Evolutionary conservation across 768 basidiomycete genomes (phyloP).

Genomic region (Chiua virens): DNA sequence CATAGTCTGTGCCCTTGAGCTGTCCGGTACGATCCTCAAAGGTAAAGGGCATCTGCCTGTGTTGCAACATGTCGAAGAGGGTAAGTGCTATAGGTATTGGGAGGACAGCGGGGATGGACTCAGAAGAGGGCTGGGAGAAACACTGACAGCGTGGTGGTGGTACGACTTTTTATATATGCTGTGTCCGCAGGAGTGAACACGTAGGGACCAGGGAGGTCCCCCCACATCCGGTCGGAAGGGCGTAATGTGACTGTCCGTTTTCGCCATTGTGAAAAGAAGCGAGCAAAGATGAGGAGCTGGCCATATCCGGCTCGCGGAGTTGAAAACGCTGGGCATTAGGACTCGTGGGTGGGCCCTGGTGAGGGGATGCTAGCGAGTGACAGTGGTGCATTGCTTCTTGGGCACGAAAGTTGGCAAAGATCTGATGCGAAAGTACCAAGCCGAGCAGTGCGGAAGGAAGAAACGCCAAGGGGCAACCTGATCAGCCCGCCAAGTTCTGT

Average conservation of each 20-base stretch:
- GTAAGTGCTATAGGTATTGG: no score
- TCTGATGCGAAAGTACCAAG: conserved; percentile 7
- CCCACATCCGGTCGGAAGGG: conserved; percentile 23
- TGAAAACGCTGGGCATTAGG: conserved; percentile 14
- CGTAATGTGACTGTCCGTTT: conserved; percentile 23
- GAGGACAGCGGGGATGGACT: conserved; percentile 4
- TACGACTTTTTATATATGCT: conserved; percentile 19
- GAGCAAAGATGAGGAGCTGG: conserved; percentile 20
- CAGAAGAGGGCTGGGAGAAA: not conserved
- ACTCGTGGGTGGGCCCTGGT: conserved; percentile 3
- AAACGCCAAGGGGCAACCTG: conserved; percentile 4
- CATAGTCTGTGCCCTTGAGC: conserved; percentile 59
- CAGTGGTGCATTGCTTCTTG: not conserved
- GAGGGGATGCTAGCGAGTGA: not conserved
- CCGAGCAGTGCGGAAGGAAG: conserved; percentile 4
- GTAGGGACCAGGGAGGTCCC: conserved; percentile 17
- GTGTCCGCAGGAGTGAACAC: conserved; percentile 19
- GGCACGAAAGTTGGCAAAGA: not conserved
- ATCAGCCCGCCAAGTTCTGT: not conserved
- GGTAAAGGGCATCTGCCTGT: conserved; percentile 47
- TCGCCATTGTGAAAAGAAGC: conserved; percentile 27
- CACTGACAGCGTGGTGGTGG: not conserved
- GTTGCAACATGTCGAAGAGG: conserved; percentile 19
- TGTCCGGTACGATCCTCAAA: conserved; percentile 70
- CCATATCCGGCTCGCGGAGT: conserved; percentile 33